Conservation (phyloP, 2,329 filamentous ascomycete species). For the Corinectria fuckeliana region DNA sequence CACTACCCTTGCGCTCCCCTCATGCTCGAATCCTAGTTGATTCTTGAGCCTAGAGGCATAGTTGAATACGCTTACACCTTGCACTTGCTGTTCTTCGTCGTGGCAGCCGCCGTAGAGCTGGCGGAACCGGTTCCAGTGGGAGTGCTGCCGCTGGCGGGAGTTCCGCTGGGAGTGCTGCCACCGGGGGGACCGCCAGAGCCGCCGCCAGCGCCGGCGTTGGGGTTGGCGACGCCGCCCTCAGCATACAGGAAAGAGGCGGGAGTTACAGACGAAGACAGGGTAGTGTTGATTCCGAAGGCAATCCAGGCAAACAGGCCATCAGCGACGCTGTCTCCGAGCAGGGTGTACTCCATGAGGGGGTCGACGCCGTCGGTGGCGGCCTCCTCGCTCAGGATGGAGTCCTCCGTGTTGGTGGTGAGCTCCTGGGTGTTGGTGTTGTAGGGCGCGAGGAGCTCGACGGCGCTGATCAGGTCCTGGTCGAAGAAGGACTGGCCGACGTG, state of each 20-base stretch:
- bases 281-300: conserved; percentile 55
- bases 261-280: conserved; percentile 24
- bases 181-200: conserved; percentile 1
- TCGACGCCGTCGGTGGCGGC: conserved; percentile 57
- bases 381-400: conserved; percentile 54
- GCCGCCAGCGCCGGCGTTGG: conserved; percentile 20
- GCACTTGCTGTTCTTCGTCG: conserved; percentile 10
- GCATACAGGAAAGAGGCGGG: conserved; percentile 30
- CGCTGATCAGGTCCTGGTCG: conserved; percentile 61
- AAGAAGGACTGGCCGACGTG: conserved; percentile 72
- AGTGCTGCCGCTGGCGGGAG: conserved; percentile 7
- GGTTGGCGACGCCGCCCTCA: conserved; percentile 32
- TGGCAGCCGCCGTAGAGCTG: background rate
- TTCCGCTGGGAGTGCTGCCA: conserved; percentile 17
- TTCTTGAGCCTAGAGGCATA: background rate
- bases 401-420: conserved; percentile 59
- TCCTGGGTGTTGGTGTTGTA: conserved; percentile 55
- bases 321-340: conserved; percentile 57
- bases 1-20: background rate
- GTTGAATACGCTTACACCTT: background rate
- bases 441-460: conserved; percentile 57
- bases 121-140: background rate
- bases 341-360: conserved; percentile 64
- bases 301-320: conserved; percentile 65
- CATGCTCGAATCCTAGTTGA: background rate